phyloP scores from a whole-genome alignment of 2,329 filamentous ascomycete genomes.

The Elsinoe necatrix region DNA sequence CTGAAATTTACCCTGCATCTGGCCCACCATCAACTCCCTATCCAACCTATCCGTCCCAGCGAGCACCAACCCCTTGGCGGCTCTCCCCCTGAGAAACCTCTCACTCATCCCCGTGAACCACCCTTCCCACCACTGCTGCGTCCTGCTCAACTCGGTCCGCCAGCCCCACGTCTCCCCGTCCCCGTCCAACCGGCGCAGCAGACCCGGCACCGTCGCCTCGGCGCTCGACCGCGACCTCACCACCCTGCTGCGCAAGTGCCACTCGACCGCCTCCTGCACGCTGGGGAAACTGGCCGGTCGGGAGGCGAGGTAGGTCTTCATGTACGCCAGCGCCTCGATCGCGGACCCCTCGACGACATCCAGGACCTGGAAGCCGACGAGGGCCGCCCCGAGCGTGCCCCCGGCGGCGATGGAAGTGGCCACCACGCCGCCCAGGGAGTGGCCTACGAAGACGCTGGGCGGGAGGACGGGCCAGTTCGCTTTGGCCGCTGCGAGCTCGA shows the following conservation, averaged over 20 bases:
- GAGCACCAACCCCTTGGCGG: constrained; percentile 75
- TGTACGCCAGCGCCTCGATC: constrained; percentile 87
- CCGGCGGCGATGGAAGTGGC: constrained; percentile 72
- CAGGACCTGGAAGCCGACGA: constrained; percentile 81
- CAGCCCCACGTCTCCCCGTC: constrained; percentile 44
- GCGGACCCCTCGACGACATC: constrained; percentile 94
- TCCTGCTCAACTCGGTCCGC: constrained; percentile 75
- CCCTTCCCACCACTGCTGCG: constrained; percentile 84
- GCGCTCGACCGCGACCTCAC: constrained; percentile 78
- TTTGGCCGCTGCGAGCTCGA: constrained; percentile 56
- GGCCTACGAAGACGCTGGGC: constrained; percentile 72
- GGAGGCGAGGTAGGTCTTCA: constrained; percentile 83
- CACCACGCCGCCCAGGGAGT: constrained; percentile 87
- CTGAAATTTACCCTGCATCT: constrained; percentile 98
- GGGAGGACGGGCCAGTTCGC: constrained; percentile 70
- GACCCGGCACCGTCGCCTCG: constrained; percentile 72
- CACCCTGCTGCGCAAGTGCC: constrained; percentile 85
- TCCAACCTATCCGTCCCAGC: constrained; percentile 86
- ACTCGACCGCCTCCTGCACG: constrained; percentile 74
- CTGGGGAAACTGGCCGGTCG: constrained; percentile 72
- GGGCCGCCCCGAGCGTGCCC: constrained; percentile 51
- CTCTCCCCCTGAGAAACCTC: constrained; percentile 74
- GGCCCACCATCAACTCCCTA: constrained; percentile 86
- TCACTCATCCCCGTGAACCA: constrained; percentile 86
- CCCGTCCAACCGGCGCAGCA: constrained; percentile 44